A percentile compares a stretch with the other conserved stretches of the same genome.
Conservation (phyloP, 768 basidiomycete species). For the Mycena vitilis region DNA sequence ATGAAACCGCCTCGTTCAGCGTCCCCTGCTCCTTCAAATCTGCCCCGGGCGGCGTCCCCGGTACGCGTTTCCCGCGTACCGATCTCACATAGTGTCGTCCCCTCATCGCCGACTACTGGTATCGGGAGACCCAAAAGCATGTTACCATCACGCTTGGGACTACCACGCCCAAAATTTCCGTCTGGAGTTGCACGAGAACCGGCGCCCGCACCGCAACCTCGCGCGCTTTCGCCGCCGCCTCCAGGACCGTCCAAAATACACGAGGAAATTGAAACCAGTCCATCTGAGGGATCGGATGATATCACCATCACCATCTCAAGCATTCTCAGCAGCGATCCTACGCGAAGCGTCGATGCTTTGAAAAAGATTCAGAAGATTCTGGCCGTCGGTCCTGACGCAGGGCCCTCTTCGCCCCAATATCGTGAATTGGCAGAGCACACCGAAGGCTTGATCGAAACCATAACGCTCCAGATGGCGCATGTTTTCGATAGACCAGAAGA, state of each 20-base stretch:
- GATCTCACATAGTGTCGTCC: constrained; percentile 43
- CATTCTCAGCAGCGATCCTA: constrained; percentile 88
- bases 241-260: constrained; percentile 21
- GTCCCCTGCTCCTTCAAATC: constrained; percentile 52
- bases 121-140: constrained; percentile 72
- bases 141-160: constrained; percentile 80
- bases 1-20: constrained; percentile 45
- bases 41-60: constrained; percentile 57
- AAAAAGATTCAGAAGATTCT: constrained; percentile 94
- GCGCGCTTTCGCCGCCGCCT: constrained; percentile 23
- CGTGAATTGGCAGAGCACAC: constrained; percentile 83
- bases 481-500: constrained; percentile 88
- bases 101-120: constrained; percentile 56
- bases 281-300: constrained; percentile 59
- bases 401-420: constrained; percentile 75
- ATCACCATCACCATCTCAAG: constrained; percentile 88
- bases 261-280: constrained; percentile 50
- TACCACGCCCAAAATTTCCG: constrained; percentile 66
- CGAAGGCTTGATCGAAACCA: constrained; percentile 88
- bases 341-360: constrained; percentile 90
- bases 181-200: constrained; percentile 27
- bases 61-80: constrained; percentile 47
- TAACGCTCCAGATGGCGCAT: constrained; percentile 91
- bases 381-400: constrained; percentile 78
- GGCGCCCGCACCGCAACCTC: constrained; percentile 35